These are phyloP conservation scores for Ascochyta pisi DNA, from an alignment of 2,329 filamentous ascomycete species.

Conservation along the genomic window DNA sequence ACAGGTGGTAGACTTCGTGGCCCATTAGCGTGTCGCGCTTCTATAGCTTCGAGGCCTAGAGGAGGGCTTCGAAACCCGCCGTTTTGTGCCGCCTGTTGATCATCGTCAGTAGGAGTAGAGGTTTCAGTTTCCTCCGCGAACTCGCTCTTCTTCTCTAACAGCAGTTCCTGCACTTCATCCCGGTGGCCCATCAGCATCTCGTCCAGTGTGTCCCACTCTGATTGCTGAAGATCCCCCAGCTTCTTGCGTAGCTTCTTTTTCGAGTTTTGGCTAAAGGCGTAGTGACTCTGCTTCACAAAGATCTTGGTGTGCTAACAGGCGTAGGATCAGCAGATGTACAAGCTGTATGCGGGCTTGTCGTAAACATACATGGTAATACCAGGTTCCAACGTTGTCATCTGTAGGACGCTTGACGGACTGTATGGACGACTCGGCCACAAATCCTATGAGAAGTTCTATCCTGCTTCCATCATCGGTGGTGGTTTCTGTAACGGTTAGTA, in stretches of 20 bases:
- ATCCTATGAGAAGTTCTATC: conserved; percentile 79
- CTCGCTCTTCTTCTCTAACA: conserved; percentile 53
- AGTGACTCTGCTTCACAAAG: conserved; percentile 77
- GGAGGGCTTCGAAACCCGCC: conserved; percentile 32
- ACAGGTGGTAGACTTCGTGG: conserved; percentile 29
- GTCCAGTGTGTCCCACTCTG: conserved; percentile 55
- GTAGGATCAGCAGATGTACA: neutral
- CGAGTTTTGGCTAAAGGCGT: conserved; percentile 72
- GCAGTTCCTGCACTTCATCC: conserved; percentile 56
- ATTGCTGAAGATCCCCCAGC: conserved; percentile 62
- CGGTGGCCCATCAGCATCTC: conserved; percentile 65
- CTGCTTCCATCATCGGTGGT: conserved; percentile 10
- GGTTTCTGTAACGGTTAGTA: conserved; percentile 9
- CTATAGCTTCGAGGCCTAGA: conserved; percentile 8
- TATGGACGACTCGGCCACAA: conserved; percentile 76
- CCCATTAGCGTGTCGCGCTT: conserved; percentile 12
- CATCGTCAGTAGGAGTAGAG: conserved; percentile 32
- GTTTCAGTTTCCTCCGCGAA: conserved; percentile 40
- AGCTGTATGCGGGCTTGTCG: neutral
- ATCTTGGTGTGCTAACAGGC: conserved; percentile 70
- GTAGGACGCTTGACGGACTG: conserved; percentile 70
- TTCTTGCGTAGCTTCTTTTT: conserved; percentile 63
- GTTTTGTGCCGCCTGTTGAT: conserved; percentile 16
- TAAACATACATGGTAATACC: conserved; percentile 73
- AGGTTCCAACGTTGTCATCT: conserved; percentile 78